Percentiles rank a stretch among this genome's conserved stretches.
These are phyloP conservation scores for Aspergillus luchuensis DNA, from an alignment of 2,329 filamentous ascomycete genomes.

Conservation along the genomic window DNA sequence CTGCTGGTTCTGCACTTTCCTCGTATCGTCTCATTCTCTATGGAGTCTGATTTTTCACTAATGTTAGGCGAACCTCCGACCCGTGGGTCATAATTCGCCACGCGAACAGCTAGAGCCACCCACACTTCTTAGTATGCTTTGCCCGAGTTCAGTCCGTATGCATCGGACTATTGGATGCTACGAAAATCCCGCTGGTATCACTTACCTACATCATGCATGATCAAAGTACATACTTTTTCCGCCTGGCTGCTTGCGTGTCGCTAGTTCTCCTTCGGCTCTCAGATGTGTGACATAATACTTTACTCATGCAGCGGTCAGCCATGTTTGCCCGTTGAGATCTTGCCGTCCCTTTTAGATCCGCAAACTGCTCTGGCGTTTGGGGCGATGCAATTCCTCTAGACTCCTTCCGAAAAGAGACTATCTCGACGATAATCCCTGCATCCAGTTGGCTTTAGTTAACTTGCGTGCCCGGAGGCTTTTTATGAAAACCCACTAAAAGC, in stretches of 20 bases:
- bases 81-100: background rate
- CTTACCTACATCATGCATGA: background rate
- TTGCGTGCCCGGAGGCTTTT: background rate
- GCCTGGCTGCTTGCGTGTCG: background rate
- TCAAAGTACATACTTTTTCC: background rate
- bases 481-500: background rate
- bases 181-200: background rate
- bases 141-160: background rate
- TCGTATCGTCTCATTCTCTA: background rate
- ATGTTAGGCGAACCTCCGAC: background rate
- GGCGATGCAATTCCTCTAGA: background rate
- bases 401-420: background rate
- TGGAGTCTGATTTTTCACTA: background rate
- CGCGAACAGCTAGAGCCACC: background rate
- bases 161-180: background rate
- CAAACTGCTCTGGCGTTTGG: background rate
- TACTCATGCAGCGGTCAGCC: background rate
- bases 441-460: background rate
- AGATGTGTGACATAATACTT: background rate
- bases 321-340: background rate
- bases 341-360: background rate
- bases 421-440: slow-evolving; percentile 4
- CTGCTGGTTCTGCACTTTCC: background rate
- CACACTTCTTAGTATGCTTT: background rate
- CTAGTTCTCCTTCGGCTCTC: background rate